Base-by-base conservation (phyloP, 2,329 filamentous ascomycete genomes). In the Exophiala viscosa region DNA sequence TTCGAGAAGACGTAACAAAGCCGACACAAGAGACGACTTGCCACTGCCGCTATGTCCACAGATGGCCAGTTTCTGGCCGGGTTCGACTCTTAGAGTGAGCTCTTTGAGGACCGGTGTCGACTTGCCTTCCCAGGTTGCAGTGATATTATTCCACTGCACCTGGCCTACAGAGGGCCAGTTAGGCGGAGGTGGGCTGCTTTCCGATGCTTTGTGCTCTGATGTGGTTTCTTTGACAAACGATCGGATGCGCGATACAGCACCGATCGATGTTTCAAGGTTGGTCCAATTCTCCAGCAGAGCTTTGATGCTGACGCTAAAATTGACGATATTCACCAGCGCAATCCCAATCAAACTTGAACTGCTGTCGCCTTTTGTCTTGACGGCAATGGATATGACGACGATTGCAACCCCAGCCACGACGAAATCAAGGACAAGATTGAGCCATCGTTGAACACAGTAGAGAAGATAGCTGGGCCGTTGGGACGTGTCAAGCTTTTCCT, bases 401-500 rank as follows among this genome's bases (percentile, higher is more conserved):
- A 11, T 13, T 5, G 10, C 34, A 11, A 36, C 13, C n/a, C 13
- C 34, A 11, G 34, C 10, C 5, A 36, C 34, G 0, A 80, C 60
- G 3, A 80, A 55, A 38, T 78, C 70, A 1, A 84, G 66, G 0
- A 74, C 71, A 0, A 83, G 69, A 0, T 64, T 70, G 0, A 84
- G 70, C 81, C 81, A 84, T 31, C 78, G 72, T 61, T 84, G 82
- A 3, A 82, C 72, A 32, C 75, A 74, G 49, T 73, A 77, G 3
- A 83, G 69, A 0, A 82, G 70, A 58, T 84, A 84, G 44, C 76
- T 79, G 0, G 81, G 80, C 15, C 70, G 66, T 58, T 84, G 81
- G 0, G 5, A 6, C 34, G n/a, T 5, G 34, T 36, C 34, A 5
- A 36, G 11, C 5, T n/a, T 13, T 5, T 36, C 34, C 5, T n/a